Conservation (phyloP, 257 asterid genomes). For the Solanum arcanum region DNA sequence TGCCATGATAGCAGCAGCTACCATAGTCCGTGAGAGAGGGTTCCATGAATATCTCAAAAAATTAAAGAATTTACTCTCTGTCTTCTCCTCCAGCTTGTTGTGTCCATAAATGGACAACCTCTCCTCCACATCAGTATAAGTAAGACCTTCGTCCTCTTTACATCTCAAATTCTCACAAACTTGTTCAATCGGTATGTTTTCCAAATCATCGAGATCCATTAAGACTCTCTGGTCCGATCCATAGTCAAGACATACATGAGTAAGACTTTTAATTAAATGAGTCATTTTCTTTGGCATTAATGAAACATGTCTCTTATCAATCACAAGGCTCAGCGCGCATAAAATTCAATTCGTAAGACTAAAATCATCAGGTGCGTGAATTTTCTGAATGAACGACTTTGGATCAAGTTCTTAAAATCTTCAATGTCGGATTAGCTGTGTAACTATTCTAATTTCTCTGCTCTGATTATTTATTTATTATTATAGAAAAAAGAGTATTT, state of each 20-base stretch:
- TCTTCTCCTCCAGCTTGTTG: slow-evolving; percentile 90
- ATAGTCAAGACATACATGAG: not conserved
- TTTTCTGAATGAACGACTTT: not conserved
- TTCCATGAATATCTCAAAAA: slow-evolving; percentile 90
- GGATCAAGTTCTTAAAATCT: not conserved
- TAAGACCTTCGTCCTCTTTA: slow-evolving; percentile 64
- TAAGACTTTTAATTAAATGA: not conserved
- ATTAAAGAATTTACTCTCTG: slow-evolving; percentile 76
- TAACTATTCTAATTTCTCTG: not conserved
- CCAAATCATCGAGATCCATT: slow-evolving; percentile 95
- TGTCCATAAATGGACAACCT: slow-evolving; percentile 80
- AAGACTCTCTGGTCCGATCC: not conserved
- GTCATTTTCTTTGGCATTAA: not conserved
- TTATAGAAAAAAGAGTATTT: not conserved
- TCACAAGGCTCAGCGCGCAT: not conserved
- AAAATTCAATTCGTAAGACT: not conserved
- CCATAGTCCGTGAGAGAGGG: slow-evolving; percentile 96
- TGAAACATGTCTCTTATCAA: not conserved
- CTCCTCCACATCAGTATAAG: slow-evolving; percentile 63
- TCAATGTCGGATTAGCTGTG: not conserved
- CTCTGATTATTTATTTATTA: not conserved
- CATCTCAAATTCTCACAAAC: slow-evolving; percentile 89
- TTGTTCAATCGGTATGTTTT: slow-evolving; percentile 79
- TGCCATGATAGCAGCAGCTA: slow-evolving; percentile 94
- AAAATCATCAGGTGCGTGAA: not conserved